phyloP scores from a whole-genome alignment of 2,329 filamentous ascomycete genomes.

The Tympanopsis confertula region DNA sequence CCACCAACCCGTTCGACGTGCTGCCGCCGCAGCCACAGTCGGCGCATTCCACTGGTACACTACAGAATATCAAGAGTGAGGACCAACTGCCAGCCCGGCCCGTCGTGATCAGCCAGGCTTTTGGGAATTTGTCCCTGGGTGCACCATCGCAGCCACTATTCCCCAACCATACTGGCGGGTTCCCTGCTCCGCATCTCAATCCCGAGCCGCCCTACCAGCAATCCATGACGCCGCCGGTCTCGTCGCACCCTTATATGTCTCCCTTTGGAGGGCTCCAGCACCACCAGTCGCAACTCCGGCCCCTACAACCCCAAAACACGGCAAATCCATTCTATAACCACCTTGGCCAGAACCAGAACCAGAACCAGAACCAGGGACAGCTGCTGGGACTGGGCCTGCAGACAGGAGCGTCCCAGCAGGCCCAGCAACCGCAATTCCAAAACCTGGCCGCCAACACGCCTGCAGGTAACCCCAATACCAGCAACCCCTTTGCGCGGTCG shows the following conservation, averaged over 20 bases:
- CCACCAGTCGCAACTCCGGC: no score
- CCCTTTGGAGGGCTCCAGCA: not conserved
- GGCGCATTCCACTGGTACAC: not conserved
- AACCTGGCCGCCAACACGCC: constrained; percentile 27
- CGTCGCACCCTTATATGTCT: not conserved
- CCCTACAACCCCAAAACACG: not conserved
- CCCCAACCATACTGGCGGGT: no score
- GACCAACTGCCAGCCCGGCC: no score
- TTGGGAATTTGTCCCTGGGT: not conserved
- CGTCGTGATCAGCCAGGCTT: not conserved
- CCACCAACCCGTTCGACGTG: no score
- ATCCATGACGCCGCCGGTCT: no score
- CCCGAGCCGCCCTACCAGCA: no score
- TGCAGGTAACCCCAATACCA: constrained; percentile 19
- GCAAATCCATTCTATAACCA: not conserved
- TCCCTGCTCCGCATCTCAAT: no score
- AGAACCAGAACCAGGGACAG: not conserved
- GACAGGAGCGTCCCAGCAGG: constrained; percentile 7
- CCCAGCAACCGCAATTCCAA: constrained; percentile 15
- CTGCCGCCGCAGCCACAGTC: not conserved
- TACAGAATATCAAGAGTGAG: no score
- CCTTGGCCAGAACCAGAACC: not conserved
- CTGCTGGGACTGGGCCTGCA: not conserved
- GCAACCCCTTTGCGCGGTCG: constrained; percentile 37
- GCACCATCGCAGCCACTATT: no score